Evolutionary conservation across 202 grass and related monocot species (phyloP).

Genomic region (Zoysia matrella): DNA sequence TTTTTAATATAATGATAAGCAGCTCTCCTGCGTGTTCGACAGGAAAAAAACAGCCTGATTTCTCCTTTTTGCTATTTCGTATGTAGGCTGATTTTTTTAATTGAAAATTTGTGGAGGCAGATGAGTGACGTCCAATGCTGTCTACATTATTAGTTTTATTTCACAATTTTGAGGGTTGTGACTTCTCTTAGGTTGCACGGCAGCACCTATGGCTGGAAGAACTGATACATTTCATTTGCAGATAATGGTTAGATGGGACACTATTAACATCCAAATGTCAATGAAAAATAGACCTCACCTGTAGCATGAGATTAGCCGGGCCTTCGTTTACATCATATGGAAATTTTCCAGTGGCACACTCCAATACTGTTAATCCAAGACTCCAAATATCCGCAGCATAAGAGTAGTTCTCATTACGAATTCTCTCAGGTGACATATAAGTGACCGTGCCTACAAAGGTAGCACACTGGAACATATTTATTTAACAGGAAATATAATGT

Average conservation of each 20-base stretch:
- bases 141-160: not conserved
- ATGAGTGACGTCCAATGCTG: not conserved
- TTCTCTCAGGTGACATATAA: slow-evolving; percentile 99
- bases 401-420: slow-evolving; percentile 90
- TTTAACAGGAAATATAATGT: slow-evolving; percentile 51
- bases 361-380: slow-evolving; percentile 87
- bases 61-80: not conserved
- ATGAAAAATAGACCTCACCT: slow-evolving; percentile 52
- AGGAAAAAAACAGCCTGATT: no score
- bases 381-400: slow-evolving; percentile 99
- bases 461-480: slow-evolving; percentile 93
- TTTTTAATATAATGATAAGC: no score
- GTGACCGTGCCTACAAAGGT: slow-evolving; percentile 97
- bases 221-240: not conserved
- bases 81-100: not conserved
- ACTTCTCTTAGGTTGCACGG: not conserved
- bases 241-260: not conserved
- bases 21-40: no score
- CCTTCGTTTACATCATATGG: slow-evolving; percentile 93
- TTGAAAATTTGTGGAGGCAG: not conserved
- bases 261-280: slow-evolving; percentile 19
- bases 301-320: slow-evolving; percentile 96
- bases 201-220: not conserved
- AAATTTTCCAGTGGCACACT: slow-evolving; percentile 96
- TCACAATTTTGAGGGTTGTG: not conserved